These are phyloP conservation scores for Lithocarpus polystachyus DNA, from an alignment of 306 rosid genomes.

Conservation along the genomic window DNA sequence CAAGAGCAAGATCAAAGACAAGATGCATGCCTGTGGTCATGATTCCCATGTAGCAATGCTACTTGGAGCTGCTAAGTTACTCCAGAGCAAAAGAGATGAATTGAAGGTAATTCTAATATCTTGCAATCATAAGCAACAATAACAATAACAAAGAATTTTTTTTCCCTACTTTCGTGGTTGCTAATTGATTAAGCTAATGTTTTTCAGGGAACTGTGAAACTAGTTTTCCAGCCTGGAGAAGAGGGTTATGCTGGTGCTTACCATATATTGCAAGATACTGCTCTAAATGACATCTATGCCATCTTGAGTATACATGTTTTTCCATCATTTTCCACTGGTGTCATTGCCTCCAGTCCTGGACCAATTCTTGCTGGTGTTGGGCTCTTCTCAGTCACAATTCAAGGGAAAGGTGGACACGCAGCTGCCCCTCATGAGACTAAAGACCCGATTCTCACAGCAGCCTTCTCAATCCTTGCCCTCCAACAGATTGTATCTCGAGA, in stretches of 20 bases:
- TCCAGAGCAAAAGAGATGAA: constrained; percentile 24
- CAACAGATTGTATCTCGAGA: constrained; percentile 46
- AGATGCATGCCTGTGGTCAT: constrained; percentile 56
- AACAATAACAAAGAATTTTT: neutral
- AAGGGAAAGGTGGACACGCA: constrained; percentile 44
- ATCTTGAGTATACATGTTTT: constrained; percentile 36
- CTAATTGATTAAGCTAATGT: neutral
- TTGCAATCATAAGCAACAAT: neutral
- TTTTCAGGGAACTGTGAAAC: constrained; percentile 43
- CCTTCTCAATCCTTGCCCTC: constrained; percentile 37
- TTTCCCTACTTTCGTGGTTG: neutral
- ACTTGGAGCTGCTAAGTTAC: constrained; percentile 55
- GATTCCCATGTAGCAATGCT: constrained; percentile 58
- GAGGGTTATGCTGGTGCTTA: constrained; percentile 43
- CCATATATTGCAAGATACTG: constrained; percentile 35
- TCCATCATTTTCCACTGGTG: constrained; percentile 28
- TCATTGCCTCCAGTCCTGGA: constrained; percentile 43
- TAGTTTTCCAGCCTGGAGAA: constrained; percentile 46
- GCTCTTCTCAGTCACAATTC: constrained; percentile 27
- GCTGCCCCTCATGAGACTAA: constrained; percentile 34
- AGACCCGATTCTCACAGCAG: constrained; percentile 39
- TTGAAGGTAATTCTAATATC: constrained; percentile 11
- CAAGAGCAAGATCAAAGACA: constrained; percentile 50
- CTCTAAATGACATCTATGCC: constrained; percentile 27
- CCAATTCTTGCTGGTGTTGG: constrained; percentile 36